Evolutionary conservation across 441 rosid genomes (phyloP), one percentile per base, ranked within the genome.

Genomic region (Erodium chrysanthum): DNA sequence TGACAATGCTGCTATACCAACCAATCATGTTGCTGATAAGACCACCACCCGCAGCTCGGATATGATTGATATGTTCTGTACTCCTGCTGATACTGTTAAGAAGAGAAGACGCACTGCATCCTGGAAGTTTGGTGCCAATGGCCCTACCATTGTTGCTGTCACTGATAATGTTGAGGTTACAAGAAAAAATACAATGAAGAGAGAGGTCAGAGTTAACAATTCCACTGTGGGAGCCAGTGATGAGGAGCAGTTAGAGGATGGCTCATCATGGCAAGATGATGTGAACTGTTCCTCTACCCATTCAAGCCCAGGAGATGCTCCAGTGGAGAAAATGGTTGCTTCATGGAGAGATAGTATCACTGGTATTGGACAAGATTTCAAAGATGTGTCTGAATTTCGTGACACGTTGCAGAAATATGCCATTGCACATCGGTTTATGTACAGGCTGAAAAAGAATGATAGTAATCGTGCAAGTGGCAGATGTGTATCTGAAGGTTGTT

Each of bases 291-390:
- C 71, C 59, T 62, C 63, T 52, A 56, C 46, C 64, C 73, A 42
- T 76, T 58, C 60, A n/a, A 29, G 59, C 70, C 40, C 74, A 12
- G 79, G 73, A 50, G 76, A 78, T 73, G 81, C 66, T 73, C 73
- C 89, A 42, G 66, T 76, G 12, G 83, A 79, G 67, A 72, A 81
- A 69, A 69, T 81, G 70, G 81, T 92, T 70, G 85, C 85, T 56
- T 78, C 83, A 7, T 92, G 98, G 98, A 92, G 82, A 78, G 82
- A 79, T 66, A 85, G 89, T 72, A 92, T 92, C 58, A 79, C 86
- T 3, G 96, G 96, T 65, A 88, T 84, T 35, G 96, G 96, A 71
- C 98, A 92, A 81, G 96, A 88, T 25, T 92, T 92, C 76, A 80
- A 79, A 67, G 81, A 81, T 42, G 98, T 86, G 27, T 83, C 68